Percentiles rank a stretch among this genome's conserved stretches.
Evolutionary conservation across 2,329 filamentous ascomycete species (phyloP).

Genomic region (Calonectria hongkongensis): DNA sequence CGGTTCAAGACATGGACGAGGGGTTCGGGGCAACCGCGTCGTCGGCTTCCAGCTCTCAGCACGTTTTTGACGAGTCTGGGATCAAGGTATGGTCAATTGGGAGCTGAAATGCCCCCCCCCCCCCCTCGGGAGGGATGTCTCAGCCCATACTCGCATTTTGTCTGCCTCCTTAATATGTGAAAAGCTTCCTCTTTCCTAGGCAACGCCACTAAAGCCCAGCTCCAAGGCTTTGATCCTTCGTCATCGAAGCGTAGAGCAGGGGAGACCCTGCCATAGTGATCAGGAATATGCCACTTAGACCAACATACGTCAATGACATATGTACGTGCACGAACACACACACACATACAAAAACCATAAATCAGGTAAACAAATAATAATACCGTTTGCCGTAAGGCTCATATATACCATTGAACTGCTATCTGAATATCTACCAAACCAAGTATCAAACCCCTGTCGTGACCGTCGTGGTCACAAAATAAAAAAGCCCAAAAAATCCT

Average conservation of each 20-base stretch:
- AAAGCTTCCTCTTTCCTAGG: neutral
- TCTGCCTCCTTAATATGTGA: constrained; percentile 11
- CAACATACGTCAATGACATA: too few species aligned
- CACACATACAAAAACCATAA: neutral
- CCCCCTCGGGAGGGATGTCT: neutral
- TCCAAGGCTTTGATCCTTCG: neutral
- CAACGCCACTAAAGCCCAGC: constrained; percentile 1
- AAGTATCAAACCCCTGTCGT: constrained; percentile 17
- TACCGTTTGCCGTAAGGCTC: constrained; percentile 6
- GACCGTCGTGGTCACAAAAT: constrained; percentile 42
- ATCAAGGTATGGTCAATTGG: constrained; percentile 53
- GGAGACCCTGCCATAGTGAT: neutral
- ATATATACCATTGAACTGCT: constrained; percentile 31
- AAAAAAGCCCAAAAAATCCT: constrained; percentile 27
- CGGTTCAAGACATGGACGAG: constrained; percentile 28
- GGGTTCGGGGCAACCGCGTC: constrained; percentile 33
- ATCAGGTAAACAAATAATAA: neutral
- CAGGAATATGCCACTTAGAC: neutral
- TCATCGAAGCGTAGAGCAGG: neutral
- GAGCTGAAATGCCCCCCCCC: constrained; percentile 32
- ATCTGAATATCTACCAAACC: constrained; percentile 45
- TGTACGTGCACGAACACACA: neutral
- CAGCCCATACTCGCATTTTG: neutral
- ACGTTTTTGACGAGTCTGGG: constrained; percentile 52
- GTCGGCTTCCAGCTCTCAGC: constrained; percentile 31